Base-by-base conservation (phyloP, 2,329 filamentous ascomycete species). In the Triangularia verruculosa region DNA sequence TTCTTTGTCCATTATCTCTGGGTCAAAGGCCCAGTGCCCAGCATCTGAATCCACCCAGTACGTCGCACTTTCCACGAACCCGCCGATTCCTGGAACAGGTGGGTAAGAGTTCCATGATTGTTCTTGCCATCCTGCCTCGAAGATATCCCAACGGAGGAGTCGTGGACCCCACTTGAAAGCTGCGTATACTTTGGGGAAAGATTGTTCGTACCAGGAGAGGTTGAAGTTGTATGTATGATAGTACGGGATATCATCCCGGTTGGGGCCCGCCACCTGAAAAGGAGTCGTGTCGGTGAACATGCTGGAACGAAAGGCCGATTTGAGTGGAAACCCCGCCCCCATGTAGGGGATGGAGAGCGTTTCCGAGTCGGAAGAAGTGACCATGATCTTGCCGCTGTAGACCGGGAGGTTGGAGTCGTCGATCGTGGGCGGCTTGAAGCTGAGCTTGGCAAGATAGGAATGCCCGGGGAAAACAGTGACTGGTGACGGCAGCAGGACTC, bases 341-440 rank as follows among this genome's bases (percentile, higher is more conserved):
- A 71, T 65, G 52, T 82, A 82, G 1, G 78, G 78, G n/a, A 82
- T 74, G 4, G 76, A 75, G 2, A 81, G 70, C 12, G 73, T 67
- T 61, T 81, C 80, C 7, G 74, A 75, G 34, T 77, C 76, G 51
- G 72, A 72, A 15, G 76, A 76, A 3, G 70, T 71, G 22, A 82
- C 69, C 61, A 76, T 72, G 24, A 82, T 70, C 66, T 80, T 80
- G 17, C 80, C 80, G 34, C 78, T 75, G 64, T 82, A 82, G 4
- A 81, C 65, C 0, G 79, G 79, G 47, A 82, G 34, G 22, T 30
- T 27, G 34, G 34, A 22, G 9, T 3, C 4, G 4, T 61, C 47
- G 1, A 55, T 24, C 20, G 54, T n/a, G 22, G 61, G 55, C 7
- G 61, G 25, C 17, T 57, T 34, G n/a, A 56, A 56, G 32, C 13